Percentiles rank a stretch among this genome's conserved stretches.
phyloP scores from a whole-genome alignment of 116 monocot genomes.

The Cymodocea nodosa region DNA sequence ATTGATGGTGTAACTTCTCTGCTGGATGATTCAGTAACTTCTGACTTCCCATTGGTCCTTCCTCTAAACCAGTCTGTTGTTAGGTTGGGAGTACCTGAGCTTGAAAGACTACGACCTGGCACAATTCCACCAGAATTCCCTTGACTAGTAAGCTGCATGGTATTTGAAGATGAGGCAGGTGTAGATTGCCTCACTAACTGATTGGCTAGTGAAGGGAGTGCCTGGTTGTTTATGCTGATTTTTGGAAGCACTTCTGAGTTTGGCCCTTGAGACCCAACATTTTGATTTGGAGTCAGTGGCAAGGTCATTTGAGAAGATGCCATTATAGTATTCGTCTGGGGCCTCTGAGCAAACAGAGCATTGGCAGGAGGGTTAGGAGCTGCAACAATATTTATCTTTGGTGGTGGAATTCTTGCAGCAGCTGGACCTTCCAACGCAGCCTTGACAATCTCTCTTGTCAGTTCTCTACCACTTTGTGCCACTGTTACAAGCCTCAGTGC shows the following conservation, averaged over 20 bases:
- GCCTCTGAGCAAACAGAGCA: constrained; percentile 12
- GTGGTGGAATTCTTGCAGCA: constrained; percentile 89
- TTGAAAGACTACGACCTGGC: constrained; percentile 26
- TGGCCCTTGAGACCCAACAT: constrained; percentile 23
- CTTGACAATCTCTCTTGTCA: constrained; percentile 77
- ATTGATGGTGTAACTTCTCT: constrained; percentile 11
- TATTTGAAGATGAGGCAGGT: constrained; percentile 17
- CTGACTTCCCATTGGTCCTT: constrained; percentile 22
- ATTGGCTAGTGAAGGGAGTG: constrained; percentile 17
- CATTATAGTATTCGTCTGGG: constrained; percentile 34
- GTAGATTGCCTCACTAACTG: constrained; percentile 37
- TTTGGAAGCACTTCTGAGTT: constrained; percentile 2
- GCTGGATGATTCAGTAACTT: not conserved
- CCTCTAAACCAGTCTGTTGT: constrained; percentile 51
- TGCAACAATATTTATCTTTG: constrained; percentile 43
- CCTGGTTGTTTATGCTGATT: constrained; percentile 22
- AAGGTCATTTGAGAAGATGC: constrained; percentile 19
- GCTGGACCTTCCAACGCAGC: constrained; percentile 81
- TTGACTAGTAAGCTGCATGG: constrained; percentile 35
- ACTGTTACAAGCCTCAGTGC: constrained; percentile 79
- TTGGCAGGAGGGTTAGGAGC: constrained; percentile 2
- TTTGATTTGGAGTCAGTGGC: constrained; percentile 32
- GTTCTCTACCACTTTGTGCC: constrained; percentile 66
- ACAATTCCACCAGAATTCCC: constrained; percentile 22
- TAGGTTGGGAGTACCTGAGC: constrained; percentile 25